Percentiles rank a stretch among this genome's conserved stretches.
These are phyloP conservation scores for Lodderomyces parapsilosis DNA, from an alignment of 1,139 yeast genomes.

Conservation along the genomic window DNA sequence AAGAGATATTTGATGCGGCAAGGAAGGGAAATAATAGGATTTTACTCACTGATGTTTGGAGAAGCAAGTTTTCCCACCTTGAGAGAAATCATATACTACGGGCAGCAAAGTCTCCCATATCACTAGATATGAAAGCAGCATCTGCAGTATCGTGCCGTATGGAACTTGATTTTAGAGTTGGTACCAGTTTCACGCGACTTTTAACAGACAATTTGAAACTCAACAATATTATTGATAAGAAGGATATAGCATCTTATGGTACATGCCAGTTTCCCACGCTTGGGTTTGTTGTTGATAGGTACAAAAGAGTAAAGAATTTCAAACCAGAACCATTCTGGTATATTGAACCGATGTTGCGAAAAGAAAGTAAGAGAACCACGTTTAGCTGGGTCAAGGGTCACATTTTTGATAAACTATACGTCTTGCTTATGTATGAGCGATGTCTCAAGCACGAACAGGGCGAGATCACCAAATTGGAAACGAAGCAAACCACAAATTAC, in stretches of 20 bases:
- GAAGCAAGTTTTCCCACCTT: constrained; percentile 87
- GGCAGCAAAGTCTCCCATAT: constrained; percentile 72
- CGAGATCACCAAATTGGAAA: constrained; percentile 48
- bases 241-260: constrained; percentile 66
- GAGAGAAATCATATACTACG: constrained; percentile 69
- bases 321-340: constrained; percentile 81
- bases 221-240: constrained; percentile 21
- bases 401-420: constrained; percentile 71
- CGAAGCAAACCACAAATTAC: constrained; percentile 70
- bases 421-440: constrained; percentile 60
- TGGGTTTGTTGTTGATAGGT: constrained; percentile 96
- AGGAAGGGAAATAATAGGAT: constrained; percentile 50
- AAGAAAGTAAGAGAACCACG: constrained; percentile 33
- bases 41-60: constrained; percentile 47
- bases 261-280: constrained; percentile 97
- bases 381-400: constrained; percentile 70
- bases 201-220: constrained; percentile 52
- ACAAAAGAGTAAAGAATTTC: constrained; percentile 69
- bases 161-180: constrained; percentile 87
- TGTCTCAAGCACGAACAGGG: constrained; percentile 54
- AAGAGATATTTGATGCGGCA: constrained; percentile 76
- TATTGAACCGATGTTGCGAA: constrained; percentile 52
- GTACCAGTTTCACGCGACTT: constrained; percentile 84
- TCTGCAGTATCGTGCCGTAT: constrained; percentile 83
- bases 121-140: constrained; percentile 67